Evolutionary conservation across 257 asterid genomes (phyloP).

Genomic region (Voacanga thouarsii): DNA sequence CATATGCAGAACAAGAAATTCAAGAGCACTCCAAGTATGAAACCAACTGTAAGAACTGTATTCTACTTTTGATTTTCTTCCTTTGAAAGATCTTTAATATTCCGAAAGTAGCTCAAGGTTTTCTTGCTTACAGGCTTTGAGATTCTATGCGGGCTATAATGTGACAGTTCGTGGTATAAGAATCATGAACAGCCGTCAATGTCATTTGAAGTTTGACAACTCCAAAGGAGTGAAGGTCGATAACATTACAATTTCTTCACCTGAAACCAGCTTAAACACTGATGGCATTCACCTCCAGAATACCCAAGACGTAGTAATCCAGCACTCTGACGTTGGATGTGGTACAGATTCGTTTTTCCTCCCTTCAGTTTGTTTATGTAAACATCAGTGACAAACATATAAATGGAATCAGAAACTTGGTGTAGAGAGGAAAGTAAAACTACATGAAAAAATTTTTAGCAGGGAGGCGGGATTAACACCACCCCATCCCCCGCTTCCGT

Average conservation of each 20-base stretch:
- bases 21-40: slow-evolving; percentile 33
- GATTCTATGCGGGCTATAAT: slow-evolving; percentile 59
- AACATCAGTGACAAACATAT: no score
- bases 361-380: no score
- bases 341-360: slow-evolving; percentile 30
- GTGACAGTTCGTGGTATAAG: slow-evolving; percentile 51
- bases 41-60: slow-evolving; percentile 67
- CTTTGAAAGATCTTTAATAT: not conserved
- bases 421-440: no score
- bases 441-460: no score
- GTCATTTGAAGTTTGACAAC: slow-evolving; percentile 78
- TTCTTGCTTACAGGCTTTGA: slow-evolving; percentile 50
- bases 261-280: slow-evolving; percentile 70
- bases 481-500: no score
- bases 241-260: slow-evolving; percentile 70
- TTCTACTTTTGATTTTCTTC: not conserved
- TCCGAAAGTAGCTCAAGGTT: not conserved
- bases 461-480: no score
- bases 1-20: slow-evolving; percentile 43
- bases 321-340: slow-evolving; percentile 57
- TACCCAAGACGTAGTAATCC: slow-evolving; percentile 68
- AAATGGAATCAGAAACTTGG: no score
- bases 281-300: slow-evolving; percentile 90
- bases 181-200: slow-evolving; percentile 62
- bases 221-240: slow-evolving; percentile 49